Percentiles rank a stretch among this genome's conserved stretches.
These are phyloP conservation scores for Ophiosphaerella narmari DNA, from an alignment of 2,329 filamentous ascomycete genomes.

Conservation along the genomic window DNA sequence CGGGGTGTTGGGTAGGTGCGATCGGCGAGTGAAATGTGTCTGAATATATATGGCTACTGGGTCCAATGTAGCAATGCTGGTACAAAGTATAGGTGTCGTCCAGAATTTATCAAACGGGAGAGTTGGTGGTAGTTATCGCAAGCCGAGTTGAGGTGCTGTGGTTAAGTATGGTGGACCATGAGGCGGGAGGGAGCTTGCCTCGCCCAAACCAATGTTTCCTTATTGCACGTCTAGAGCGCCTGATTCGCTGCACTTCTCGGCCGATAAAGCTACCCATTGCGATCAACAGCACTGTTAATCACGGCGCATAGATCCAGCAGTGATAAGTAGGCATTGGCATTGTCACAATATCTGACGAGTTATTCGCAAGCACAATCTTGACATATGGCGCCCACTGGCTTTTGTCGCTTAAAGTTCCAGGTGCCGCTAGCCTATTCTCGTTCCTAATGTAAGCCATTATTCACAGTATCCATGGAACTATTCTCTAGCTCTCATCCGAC, in stretches of 20 bases:
- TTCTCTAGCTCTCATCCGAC: too few species aligned
- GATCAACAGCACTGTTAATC: constrained; percentile 13
- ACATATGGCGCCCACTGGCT: constrained; percentile 8
- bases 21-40: too few species aligned
- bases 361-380: constrained; percentile 9
- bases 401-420: not conserved
- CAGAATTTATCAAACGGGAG: not conserved
- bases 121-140: not conserved
- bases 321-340: constrained; percentile 9
- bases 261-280: constrained; percentile 12
- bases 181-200: constrained; percentile 21
- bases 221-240: constrained; percentile 20
- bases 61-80: constrained; percentile 1
- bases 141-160: constrained; percentile 1
- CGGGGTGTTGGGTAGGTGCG: constrained; percentile 15
- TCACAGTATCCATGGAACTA: too few species aligned
- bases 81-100: not conserved
- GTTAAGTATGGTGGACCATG: constrained; percentile 11
- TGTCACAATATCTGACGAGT: constrained; percentile 12
- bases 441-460: too few species aligned
- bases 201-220: constrained; percentile 15
- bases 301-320: constrained; percentile 6
- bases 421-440: too few species aligned
- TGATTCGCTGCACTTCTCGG: constrained; percentile 25
- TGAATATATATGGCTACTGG: not conserved